Percentiles rank a stretch among this genome's conserved stretches.
These are phyloP conservation scores for Arctostaphylos glauca DNA, from an alignment of 148 eudicot species.

Conservation along the genomic window DNA sequence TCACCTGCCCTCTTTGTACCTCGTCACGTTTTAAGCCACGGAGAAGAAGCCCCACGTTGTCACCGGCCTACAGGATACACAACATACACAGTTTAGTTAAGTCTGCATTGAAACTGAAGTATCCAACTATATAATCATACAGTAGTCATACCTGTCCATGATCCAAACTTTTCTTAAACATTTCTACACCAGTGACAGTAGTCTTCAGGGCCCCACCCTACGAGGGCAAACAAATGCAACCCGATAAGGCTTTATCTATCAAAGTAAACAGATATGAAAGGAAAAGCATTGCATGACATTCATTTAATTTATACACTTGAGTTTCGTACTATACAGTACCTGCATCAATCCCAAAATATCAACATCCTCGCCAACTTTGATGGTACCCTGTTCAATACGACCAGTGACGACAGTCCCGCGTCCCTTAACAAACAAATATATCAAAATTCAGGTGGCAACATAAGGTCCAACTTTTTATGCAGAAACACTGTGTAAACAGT, in stretches of 20 bases:
- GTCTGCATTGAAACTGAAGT: neutral
- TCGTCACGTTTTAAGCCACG: conserved; percentile 82
- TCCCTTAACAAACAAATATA: conserved; percentile 41
- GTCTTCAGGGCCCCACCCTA: conserved; percentile 67
- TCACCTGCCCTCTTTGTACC: conserved; percentile 75
- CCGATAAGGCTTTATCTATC: neutral
- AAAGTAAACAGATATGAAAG: neutral
- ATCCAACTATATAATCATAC: neutral
- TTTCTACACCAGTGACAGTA: conserved; percentile 87
- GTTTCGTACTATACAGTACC: conserved; percentile 28
- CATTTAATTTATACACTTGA: neutral
- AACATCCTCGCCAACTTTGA: conserved; percentile 80
- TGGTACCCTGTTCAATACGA: conserved; percentile 77
- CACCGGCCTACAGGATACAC: conserved; percentile 62
- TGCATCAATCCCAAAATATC: conserved; percentile 73
- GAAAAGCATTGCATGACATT: neutral
- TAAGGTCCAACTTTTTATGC: neutral
- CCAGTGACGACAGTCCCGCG: conserved; percentile 96
- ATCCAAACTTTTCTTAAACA: conserved; percentile 85
- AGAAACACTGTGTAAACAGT: neutral
- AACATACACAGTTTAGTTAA: conserved; percentile 1
- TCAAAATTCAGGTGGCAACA: neutral
- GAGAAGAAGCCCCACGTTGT: conserved; percentile 84
- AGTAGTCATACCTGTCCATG: conserved; percentile 49
- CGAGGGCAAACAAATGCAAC: neutral